These are phyloP conservation scores for Pyrus betulifolia DNA, from an alignment of 306 rosid species.

Conservation along the genomic window DNA sequence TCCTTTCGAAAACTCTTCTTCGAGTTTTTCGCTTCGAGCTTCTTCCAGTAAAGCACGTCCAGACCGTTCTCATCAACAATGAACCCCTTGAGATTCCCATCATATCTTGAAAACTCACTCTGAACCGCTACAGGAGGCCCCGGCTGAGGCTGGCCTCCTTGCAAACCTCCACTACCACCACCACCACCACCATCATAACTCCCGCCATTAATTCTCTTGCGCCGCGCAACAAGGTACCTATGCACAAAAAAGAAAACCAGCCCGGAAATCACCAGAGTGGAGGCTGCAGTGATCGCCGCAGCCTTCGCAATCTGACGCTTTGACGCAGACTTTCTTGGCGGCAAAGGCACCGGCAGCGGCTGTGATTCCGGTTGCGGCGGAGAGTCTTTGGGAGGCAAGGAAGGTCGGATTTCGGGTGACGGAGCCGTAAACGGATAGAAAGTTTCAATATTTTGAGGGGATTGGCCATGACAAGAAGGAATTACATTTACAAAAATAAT, in stretches of 20 bases:
- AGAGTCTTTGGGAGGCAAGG: not conserved
- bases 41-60: constrained; percentile 88
- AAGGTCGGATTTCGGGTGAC: not conserved
- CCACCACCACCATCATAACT: not conserved
- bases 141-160: not conserved
- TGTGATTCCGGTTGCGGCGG: constrained; percentile 8
- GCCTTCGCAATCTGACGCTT: constrained; percentile 37
- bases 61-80: constrained; percentile 89
- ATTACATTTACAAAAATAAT: not conserved
- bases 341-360: not conserved
- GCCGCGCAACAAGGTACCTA: constrained; percentile 24
- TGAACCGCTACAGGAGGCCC: constrained; percentile 22
- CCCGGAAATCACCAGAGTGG: constrained; percentile 45
- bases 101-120: constrained; percentile 32
- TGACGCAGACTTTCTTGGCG: constrained; percentile 23
- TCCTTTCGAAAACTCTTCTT: constrained; percentile 26
- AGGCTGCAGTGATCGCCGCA: constrained; percentile 57
- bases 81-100: constrained; percentile 51
- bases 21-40: constrained; percentile 40
- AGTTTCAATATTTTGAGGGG: constrained; percentile 62
- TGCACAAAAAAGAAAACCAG: constrained; percentile 39
- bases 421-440: constrained; percentile 38
- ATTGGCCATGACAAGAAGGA: constrained; percentile 12
- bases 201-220: not conserved
- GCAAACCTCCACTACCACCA: not conserved